These are phyloP conservation scores for Beauveria brongniartii DNA, from an alignment of 2,329 filamentous ascomycete species.

Conservation along the genomic window DNA sequence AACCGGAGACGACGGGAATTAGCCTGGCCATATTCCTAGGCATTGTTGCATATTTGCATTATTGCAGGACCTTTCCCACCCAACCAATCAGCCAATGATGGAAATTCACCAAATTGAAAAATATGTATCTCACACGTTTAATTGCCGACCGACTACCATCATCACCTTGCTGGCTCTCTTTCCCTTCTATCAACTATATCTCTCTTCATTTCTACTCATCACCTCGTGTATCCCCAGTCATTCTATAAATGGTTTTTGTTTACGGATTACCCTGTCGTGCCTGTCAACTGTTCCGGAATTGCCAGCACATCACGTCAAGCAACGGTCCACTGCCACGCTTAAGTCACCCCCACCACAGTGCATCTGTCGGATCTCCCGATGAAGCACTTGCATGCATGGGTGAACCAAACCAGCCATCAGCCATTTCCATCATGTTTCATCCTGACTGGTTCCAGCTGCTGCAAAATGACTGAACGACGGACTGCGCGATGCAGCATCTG, in stretches of 20 bases:
- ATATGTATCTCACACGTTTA: too few relatives aligned
- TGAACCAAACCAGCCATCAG: not conserved
- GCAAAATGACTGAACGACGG: not conserved
- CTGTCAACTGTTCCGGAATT: not conserved
- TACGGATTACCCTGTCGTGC: too few relatives aligned
- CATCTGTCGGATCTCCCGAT: slow-evolving; percentile 9
- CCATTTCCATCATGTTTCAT: not conserved
- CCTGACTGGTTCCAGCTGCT: not conserved
- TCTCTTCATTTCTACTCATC: too few relatives aligned
- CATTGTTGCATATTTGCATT: not conserved
- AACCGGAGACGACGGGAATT: slow-evolving; percentile 8
- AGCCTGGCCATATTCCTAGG: not conserved
- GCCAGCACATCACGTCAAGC: not conserved
- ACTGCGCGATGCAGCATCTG: not conserved
- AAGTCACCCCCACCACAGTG: not conserved
- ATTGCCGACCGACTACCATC: too few relatives aligned
- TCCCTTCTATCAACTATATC: too few relatives aligned
- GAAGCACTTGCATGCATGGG: slow-evolving; percentile 2
- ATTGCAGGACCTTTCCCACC: too few relatives aligned
- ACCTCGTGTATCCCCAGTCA: too few relatives aligned
- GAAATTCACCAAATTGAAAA: too few relatives aligned
- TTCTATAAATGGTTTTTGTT: too few relatives aligned
- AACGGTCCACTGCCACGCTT: not conserved
- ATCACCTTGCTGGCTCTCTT: too few relatives aligned
- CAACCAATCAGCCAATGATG: too few relatives aligned